phyloP scores from a whole-genome alignment of 495 filamentous ascomycete genomes.

The Neurospora sp. region DNA sequence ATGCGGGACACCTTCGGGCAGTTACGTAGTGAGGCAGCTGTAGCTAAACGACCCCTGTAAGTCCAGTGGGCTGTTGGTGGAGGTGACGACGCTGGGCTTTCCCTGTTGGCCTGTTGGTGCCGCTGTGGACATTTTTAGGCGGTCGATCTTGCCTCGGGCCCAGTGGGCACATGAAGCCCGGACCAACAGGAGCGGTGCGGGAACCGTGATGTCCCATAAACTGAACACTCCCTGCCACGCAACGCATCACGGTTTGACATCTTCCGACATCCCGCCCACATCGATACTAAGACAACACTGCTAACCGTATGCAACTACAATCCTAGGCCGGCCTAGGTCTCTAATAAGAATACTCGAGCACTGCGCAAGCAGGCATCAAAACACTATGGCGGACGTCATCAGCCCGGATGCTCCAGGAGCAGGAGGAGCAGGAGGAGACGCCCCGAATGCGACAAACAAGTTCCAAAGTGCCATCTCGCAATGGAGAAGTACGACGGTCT shows the following conservation, averaged over 20 bases:
- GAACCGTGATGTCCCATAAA: neutral
- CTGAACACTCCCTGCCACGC: neutral
- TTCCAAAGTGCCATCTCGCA: constrained; percentile 92
- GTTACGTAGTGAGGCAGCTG: neutral
- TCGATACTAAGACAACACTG: neutral
- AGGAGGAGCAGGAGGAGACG: constrained; percentile 8
- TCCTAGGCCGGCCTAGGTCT: neutral
- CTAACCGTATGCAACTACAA: neutral
- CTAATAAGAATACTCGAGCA: constrained; percentile 8
- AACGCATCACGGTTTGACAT: neutral
- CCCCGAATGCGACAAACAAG: constrained; percentile 48
- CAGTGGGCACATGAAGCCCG: neutral
- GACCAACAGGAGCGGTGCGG: neutral
- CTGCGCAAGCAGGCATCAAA: constrained; percentile 2
- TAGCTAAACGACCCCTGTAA: neutral
- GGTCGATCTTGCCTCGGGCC: neutral
- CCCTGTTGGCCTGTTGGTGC: neutral
- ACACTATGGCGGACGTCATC: constrained; percentile 21
- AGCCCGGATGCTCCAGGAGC: constrained; percentile 14
- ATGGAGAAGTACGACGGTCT: constrained; percentile 69
- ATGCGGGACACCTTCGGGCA: neutral
- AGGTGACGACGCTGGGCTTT: neutral
- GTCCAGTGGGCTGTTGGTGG: neutral
- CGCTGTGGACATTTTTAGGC: neutral
- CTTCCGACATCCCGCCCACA: neutral